A percentile compares a stretch with the other conserved stretches of the same genome.
Evolutionary conservation across 2,329 filamentous ascomycete species (phyloP).

Genomic region (Hypoxylon sp.): DNA sequence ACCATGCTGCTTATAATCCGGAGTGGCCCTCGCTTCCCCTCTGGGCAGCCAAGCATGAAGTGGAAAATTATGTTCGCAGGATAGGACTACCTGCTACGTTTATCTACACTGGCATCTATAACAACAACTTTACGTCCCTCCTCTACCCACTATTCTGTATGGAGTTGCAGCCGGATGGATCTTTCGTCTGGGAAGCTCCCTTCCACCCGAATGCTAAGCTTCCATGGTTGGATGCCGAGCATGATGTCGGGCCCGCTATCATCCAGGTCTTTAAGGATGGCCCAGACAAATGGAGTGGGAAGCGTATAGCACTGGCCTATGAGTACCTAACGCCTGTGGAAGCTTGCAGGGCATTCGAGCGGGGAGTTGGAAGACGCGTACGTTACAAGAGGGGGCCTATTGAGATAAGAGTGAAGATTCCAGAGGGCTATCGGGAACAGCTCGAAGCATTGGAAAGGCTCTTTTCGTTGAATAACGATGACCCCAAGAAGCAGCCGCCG

Average conservation of each 20-base stretch:
- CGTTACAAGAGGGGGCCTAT: constrained; percentile 83
- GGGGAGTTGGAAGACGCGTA: constrained; percentile 82
- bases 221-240: constrained; percentile 96
- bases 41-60: constrained; percentile 92
- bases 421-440: constrained; percentile 88
- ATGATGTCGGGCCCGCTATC: constrained; percentile 92
- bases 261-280: constrained; percentile 97
- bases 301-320: constrained; percentile 87
- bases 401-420: constrained; percentile 86
- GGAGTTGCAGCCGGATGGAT: constrained; percentile 86
- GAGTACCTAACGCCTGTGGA: constrained; percentile 87
- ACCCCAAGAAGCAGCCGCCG: constrained; percentile 69
- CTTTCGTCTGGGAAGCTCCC: constrained; percentile 92
- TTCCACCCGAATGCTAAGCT: constrained; percentile 91
- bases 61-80: constrained; percentile 90
- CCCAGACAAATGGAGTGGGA: constrained; percentile 82
- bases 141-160: constrained; percentile 96
- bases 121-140: constrained; percentile 97
- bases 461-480: constrained; percentile 64
- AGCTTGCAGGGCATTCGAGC: constrained; percentile 83
- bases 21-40: constrained; percentile 86
- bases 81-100: constrained; percentile 89
- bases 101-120: constrained; percentile 97
- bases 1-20: constrained; percentile 84
- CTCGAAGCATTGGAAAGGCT: constrained; percentile 77